Base-by-base conservation (phyloP, 2,329 filamentous ascomycete genomes). In the Alternaria arbusti region DNA sequence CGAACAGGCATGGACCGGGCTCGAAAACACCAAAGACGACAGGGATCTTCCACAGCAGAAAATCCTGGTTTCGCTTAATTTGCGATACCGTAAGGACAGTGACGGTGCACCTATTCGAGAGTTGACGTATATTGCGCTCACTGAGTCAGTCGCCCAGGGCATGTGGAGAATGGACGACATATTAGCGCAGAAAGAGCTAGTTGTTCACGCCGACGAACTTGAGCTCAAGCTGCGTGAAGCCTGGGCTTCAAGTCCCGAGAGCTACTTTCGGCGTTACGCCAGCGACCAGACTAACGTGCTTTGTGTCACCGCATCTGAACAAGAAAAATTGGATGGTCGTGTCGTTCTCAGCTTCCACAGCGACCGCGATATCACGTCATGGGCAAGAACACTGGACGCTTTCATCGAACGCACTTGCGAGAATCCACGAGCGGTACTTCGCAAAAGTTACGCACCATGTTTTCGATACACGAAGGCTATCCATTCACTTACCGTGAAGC, bases 1-100 rank as follows among this genome's bases (percentile, higher is more conserved):
- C 13, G 54, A 56, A 17, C 17, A 56, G 13, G 54, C 40, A 23
- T 56, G 54, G 54, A 56, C 54, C 11, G 54, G 43, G 9, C 30
- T 11, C 25, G 12, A 55, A 46, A 17, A 32, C 5, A 56, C 11
- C 5, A 32, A 46, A 12, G 54, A 46, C 17, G 25, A 46, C 12
- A 5, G 46, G 12, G 25, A 30, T n/a, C 25, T 22, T 17, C n/a
- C 12, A 3, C 0, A 13, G 25, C 40, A 32, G 8, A 56, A 17
- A 1, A 56, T 56, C 25, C 17, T 56, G 43, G 6, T 28, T n/a
- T 56, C 54, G 13, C 54, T 56, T 10, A 46, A 36, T 32, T 13
- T 56, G 25, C 54, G 5, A 26, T 56, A 46, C 26, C 54, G 26
- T 13, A 46, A 32, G n/a, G 54, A 56, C 45, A 1, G 1, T 32